phyloP scores from a whole-genome alignment of 805 yeast genomes.

The Starmerella gropengiesseri region DNA sequence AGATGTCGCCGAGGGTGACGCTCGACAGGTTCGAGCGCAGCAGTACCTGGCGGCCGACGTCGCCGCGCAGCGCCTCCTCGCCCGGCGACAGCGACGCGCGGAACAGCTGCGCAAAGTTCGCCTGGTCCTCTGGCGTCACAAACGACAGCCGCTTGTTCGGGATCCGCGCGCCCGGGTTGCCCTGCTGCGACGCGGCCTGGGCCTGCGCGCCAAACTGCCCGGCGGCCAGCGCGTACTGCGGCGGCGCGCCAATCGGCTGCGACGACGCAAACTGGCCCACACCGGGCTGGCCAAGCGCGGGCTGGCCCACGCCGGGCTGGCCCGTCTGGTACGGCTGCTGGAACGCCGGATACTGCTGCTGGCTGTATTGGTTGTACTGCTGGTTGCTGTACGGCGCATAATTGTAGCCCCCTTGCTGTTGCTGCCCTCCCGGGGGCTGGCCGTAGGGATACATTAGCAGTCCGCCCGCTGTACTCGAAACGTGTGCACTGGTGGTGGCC shows the following conservation, averaged over 20 bases:
- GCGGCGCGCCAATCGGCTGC: too few relatives aligned
- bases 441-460: slow-evolving; percentile 18
- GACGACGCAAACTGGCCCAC: too few relatives aligned
- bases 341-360: background rate
- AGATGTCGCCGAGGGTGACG: slow-evolving; percentile 65
- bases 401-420: slow-evolving; percentile 16
- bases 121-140: slow-evolving; percentile 74
- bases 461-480: too few relatives aligned
- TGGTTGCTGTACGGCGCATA: slow-evolving; percentile 16
- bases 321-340: slow-evolving; percentile 11
- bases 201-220: slow-evolving; percentile 15
- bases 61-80: slow-evolving; percentile 45
- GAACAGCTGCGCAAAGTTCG: slow-evolving; percentile 74
- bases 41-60: slow-evolving; percentile 66
- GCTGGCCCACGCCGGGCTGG: slow-evolving; percentile 7
- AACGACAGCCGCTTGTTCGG: slow-evolving; percentile 62
- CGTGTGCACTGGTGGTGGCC: too few relatives aligned
- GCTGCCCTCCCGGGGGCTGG: slow-evolving; percentile 16
- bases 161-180: slow-evolving; percentile 24
- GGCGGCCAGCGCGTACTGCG: too few relatives aligned
- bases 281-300: background rate
- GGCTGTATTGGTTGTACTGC: slow-evolving; percentile 8
- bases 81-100: slow-evolving; percentile 57
- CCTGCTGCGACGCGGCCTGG: slow-evolving; percentile 32
- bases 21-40: slow-evolving; percentile 71